These are phyloP conservation scores for Psophocarpus tetragonolobus DNA, from an alignment of 306 rosid species.

Conservation along the genomic window DNA sequence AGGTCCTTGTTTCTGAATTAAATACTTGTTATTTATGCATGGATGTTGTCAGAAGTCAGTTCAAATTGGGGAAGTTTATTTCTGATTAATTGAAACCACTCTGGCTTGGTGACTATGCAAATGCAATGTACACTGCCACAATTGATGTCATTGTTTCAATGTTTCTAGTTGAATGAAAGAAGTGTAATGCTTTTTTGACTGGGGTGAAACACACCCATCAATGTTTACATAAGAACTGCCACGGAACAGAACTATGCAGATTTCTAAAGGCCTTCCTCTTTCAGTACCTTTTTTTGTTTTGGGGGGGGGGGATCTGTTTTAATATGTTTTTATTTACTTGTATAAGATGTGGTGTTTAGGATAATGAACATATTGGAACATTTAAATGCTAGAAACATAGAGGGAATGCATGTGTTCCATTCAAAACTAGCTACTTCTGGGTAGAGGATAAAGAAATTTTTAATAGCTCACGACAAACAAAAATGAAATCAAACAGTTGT, in stretches of 20 bases:
- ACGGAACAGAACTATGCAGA: background rate
- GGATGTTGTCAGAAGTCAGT: background rate
- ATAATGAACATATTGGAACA: background rate
- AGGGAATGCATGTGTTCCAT: background rate
- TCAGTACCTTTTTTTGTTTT: too few relatives aligned
- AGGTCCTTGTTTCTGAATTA: slow-evolving; percentile 22
- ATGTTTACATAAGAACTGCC: background rate
- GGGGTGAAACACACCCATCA: background rate
- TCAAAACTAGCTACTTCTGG: background rate
- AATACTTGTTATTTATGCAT: background rate
- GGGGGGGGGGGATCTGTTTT: background rate
- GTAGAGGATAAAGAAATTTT: background rate
- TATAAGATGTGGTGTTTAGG: background rate
- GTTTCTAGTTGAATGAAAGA: slow-evolving; percentile 2
- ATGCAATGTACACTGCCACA: background rate
- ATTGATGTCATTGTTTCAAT: background rate
- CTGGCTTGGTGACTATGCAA: background rate
- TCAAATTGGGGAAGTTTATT: slow-evolving; percentile 5
- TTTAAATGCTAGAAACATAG: background rate
- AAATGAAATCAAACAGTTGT: too few relatives aligned
- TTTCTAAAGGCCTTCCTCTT: background rate
- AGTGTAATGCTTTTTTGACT: background rate
- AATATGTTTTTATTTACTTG: background rate
- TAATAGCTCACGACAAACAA: background rate
- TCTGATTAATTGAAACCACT: background rate